Evolutionary conservation across 495 filamentous ascomycete genomes (phyloP).

Genomic region (Penicillium steckii): DNA sequence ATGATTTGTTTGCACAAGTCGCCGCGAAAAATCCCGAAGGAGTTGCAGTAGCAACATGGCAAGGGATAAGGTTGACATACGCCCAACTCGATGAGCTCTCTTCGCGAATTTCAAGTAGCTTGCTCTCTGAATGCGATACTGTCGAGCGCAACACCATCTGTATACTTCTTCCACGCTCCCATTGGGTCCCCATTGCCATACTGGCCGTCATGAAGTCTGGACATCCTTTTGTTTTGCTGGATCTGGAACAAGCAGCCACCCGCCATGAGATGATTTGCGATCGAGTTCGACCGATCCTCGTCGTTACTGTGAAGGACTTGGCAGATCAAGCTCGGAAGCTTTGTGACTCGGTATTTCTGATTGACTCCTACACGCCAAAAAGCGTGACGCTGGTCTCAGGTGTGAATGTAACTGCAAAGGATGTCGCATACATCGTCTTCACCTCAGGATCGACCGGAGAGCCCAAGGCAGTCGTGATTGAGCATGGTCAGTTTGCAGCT

Average conservation of each 20-base stretch:
- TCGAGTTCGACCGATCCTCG: not conserved
- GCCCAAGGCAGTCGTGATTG: constrained; percentile 57
- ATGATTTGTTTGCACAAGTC: constrained; percentile 29
- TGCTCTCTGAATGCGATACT: constrained; percentile 2
- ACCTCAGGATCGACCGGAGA: constrained; percentile 79
- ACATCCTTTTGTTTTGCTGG: constrained; percentile 1
- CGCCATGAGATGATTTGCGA: not conserved
- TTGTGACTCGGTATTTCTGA: not conserved
- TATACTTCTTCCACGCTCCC: constrained; percentile 33
- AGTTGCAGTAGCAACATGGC: constrained; percentile 40
- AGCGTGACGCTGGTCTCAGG: not conserved
- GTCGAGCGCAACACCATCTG: not conserved
- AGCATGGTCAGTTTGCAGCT: not conserved
- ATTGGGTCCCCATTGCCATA: constrained; percentile 42
- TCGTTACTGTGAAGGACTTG: not conserved
- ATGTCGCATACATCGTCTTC: constrained; percentile 49
- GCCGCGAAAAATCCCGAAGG: constrained; percentile 22
- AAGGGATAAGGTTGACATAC: constrained; percentile 52
- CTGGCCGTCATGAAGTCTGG: constrained; percentile 43
- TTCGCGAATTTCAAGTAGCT: constrained; percentile 25
- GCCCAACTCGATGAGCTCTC: constrained; percentile 39
- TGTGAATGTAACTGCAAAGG: not conserved
- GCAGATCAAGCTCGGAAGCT: not conserved
- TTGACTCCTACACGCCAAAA: not conserved
- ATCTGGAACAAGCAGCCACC: constrained; percentile 5